Conservation (phyloP, 2,329 filamentous ascomycete species). For the Kalmusia sp. region DNA sequence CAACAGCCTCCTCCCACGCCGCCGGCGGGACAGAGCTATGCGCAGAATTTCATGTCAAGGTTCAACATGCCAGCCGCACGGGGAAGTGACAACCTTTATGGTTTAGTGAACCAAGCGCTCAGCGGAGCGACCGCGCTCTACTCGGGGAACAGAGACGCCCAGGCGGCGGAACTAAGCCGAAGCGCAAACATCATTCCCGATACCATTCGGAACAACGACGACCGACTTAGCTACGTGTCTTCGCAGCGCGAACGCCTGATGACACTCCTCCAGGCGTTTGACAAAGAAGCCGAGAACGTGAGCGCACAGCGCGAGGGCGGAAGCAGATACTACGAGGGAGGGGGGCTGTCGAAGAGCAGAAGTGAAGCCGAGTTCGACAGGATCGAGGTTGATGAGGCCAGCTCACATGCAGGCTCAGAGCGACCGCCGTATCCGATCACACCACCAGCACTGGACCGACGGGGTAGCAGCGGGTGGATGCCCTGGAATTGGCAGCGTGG, state of each 20-base stretch:
- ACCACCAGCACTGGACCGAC: constrained; percentile 37
- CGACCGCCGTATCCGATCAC: constrained; percentile 47
- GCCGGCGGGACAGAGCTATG: constrained; percentile 66
- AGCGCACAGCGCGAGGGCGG: constrained; percentile 49
- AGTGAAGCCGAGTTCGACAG: constrained; percentile 91
- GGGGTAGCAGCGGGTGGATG: constrained; percentile 54
- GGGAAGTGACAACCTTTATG: constrained; percentile 75
- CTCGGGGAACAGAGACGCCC: constrained; percentile 46
- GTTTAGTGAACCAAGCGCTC: constrained; percentile 76
- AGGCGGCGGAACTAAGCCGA: constrained; percentile 60
- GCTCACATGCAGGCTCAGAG: constrained; percentile 53
- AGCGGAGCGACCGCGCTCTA: constrained; percentile 64
- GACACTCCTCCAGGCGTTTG: constrained; percentile 77
- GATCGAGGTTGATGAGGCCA: constrained; percentile 73
- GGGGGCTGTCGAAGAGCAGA: constrained; percentile 76
- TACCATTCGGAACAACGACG: constrained; percentile 68
- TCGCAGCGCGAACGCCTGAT: constrained; percentile 80
- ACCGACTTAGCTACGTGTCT: constrained; percentile 75
- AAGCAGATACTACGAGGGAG: constrained; percentile 53
- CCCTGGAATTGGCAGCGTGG: constrained; percentile 56
- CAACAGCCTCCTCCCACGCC: constrained; percentile 57
- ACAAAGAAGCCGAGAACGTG: constrained; percentile 75
- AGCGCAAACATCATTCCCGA: constrained; percentile 74
- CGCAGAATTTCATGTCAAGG: constrained; percentile 80
- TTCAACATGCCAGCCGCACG: constrained; percentile 82